Evolutionary conservation across 345 rosid species (phyloP).

Genomic region (Populus tremula): DNA sequence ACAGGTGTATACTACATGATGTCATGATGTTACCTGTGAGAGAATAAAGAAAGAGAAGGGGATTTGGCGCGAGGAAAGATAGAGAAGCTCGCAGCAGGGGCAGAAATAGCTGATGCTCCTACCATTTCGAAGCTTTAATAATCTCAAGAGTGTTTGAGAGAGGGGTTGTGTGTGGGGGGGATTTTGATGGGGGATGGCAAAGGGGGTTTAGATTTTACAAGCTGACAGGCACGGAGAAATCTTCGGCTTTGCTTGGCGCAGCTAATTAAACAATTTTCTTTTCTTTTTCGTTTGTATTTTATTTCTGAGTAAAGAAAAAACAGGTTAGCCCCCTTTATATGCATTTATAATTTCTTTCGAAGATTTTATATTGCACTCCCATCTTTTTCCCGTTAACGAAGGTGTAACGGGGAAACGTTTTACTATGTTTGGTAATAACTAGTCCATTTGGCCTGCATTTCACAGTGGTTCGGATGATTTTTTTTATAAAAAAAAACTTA

Average conservation of each 20-base stretch:
- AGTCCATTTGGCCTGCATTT: too few species aligned
- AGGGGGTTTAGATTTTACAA: background rate
- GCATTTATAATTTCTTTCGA: too few species aligned
- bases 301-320: background rate
- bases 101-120: conserved; percentile 40
- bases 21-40: conserved; percentile 30
- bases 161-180: background rate
- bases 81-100: conserved; percentile 31
- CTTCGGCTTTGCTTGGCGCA: background rate
- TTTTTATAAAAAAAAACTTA: too few species aligned
- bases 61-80: conserved; percentile 28
- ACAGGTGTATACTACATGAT: background rate
- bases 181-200: background rate
- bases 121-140: conserved; percentile 31
- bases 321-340: too few species aligned
- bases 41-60: conserved; percentile 23
- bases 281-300: background rate
- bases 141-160: background rate
- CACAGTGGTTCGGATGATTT: too few species aligned
- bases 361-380: too few species aligned
- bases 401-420: too few species aligned
- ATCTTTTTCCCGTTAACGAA: too few species aligned
- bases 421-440: too few species aligned
- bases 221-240: background rate
- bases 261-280: background rate